Base-by-base conservation (phyloP, 1,284 basidiomycete species). In the Cryptococcus depauperatus region DNA sequence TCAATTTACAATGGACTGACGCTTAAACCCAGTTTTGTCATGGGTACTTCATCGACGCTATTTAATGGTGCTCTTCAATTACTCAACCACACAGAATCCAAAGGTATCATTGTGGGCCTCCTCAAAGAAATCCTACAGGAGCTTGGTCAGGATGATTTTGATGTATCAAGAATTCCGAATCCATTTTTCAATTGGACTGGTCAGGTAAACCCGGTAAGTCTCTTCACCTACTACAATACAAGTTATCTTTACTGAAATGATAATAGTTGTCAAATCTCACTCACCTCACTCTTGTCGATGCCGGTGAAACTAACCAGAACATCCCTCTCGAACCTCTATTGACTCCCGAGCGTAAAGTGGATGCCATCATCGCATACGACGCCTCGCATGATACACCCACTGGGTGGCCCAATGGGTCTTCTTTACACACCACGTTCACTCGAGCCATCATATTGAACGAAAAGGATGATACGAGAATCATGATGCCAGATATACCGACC, bases 331-430 rank as follows among this genome's bases (percentile, higher is more conserved):
- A 75, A 50, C 75, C 76, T 1, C 66, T 78, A 1, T 57, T 78
- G 19, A 62, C 74, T 49, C 71, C 74, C 14, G 61, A 62, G 9
- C 69, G 77, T 25, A 55, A 58, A 5, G 61, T 77, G 41, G 77
- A 79, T 53, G 59, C 73, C 29, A 71, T 79, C 53, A 48, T 78
- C 41, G 76, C 75, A 0, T 68, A 76, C 21, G 77, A 79, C 58
- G 66, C 66, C n/a, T 73, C 71, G 0, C 74, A 73, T 28, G 77
- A 79, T 53, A 74, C 74, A 2, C 58, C 48, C 23, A 66, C 69
- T 47, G 62, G 48, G 26, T 78, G 73, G 73, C 74, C 76, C 3
- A 78, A 77, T 58, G 74, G 74, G 5, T 71, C 74, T 0, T 62
- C 73, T 2, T 59, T 77, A 4, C 59, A 47, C 37, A 64, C 58